phyloP scores from a whole-genome alignment of 2,329 filamentous ascomycete genomes.

The Penicillium rolfsii region DNA sequence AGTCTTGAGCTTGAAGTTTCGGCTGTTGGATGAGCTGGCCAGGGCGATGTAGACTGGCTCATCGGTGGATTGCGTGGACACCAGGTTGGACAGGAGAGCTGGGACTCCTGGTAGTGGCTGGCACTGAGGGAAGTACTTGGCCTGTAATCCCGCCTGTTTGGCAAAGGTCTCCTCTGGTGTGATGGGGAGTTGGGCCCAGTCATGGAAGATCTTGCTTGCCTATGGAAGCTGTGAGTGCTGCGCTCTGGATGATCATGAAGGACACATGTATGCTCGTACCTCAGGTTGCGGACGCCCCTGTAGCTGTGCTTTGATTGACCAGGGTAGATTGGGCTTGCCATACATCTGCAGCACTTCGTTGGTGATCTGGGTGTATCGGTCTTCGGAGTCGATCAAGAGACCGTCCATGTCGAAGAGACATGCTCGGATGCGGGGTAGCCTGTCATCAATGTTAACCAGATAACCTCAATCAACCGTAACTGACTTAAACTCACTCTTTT shows the following conservation, averaged over 20 bases:
- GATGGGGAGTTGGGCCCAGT: constrained; percentile 87
- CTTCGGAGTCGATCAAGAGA: constrained; percentile 90
- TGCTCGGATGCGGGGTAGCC: constrained; percentile 78
- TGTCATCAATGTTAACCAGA: constrained; percentile 39
- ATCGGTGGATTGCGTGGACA: constrained; percentile 39
- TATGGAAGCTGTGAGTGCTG: constrained; percentile 31
- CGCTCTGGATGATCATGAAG: not conserved
- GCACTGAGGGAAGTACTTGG: constrained; percentile 71
- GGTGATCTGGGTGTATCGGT: constrained; percentile 80
- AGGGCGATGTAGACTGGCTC: constrained; percentile 75
- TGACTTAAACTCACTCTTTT: not conserved
- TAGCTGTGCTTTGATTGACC: constrained; percentile 90
- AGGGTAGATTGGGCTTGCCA: constrained; percentile 75
- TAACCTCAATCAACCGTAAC: too few species aligned
- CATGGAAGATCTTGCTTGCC: constrained; percentile 66
- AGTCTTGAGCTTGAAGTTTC: constrained; percentile 79
- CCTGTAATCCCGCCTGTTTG: constrained; percentile 67
- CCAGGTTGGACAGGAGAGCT: constrained; percentile 60
- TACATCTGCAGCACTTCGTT: constrained; percentile 81
- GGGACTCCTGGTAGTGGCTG: constrained; percentile 78
- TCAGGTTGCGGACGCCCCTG: constrained; percentile 67
- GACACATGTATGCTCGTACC: constrained; percentile 37
- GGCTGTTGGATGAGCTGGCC: constrained; percentile 74
- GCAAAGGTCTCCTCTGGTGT: constrained; percentile 66
- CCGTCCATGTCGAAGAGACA: constrained; percentile 99